Conservation (phyloP, 805 yeast genomes). For the Sugiyamaella smithiae region DNA sequence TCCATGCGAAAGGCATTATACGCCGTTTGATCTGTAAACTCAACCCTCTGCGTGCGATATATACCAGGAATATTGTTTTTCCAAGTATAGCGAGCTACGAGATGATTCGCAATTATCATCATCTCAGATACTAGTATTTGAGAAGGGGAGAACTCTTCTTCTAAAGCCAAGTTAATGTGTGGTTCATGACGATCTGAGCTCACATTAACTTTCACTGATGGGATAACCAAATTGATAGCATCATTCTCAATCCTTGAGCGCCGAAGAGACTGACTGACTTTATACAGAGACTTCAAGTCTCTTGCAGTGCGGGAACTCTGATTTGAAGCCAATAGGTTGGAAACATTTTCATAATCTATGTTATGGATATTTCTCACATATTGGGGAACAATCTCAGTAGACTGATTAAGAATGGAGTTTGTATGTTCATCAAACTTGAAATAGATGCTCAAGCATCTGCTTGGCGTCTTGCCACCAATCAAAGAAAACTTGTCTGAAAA, state of each 20-base stretch:
- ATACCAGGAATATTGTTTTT: constrained; percentile 27
- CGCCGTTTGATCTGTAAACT: constrained; percentile 27
- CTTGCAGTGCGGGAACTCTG: constrained; percentile 21
- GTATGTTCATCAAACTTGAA: constrained; percentile 33
- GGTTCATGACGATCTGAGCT: constrained; percentile 7
- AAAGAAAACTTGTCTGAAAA: constrained; percentile 53
- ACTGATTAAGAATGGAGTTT: constrained; percentile 18
- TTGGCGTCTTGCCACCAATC: constrained; percentile 39
- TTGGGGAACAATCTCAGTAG: constrained; percentile 41
- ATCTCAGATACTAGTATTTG: constrained; percentile 71
- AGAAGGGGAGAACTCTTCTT: constrained; percentile 43
- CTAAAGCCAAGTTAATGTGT: constrained; percentile 22
- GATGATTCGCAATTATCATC: constrained; percentile 77
- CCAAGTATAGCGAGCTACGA: constrained; percentile 28
- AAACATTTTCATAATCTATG: constrained; percentile 63
- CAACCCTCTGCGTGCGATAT: constrained; percentile 28
- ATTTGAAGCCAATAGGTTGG: constrained; percentile 41
- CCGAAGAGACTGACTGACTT: constrained; percentile 33
- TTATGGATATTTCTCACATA: constrained; percentile 46
- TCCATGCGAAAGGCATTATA: neutral
- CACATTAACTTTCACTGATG: constrained; percentile 15
- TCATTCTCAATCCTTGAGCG: constrained; percentile 37
- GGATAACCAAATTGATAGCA: constrained; percentile 39
- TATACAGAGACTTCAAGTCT: constrained; percentile 40
- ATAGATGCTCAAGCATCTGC: constrained; percentile 48